These are phyloP conservation scores for Aspergillus latus DNA, from an alignment of 2,329 filamentous ascomycete species.

Conservation along the genomic window DNA sequence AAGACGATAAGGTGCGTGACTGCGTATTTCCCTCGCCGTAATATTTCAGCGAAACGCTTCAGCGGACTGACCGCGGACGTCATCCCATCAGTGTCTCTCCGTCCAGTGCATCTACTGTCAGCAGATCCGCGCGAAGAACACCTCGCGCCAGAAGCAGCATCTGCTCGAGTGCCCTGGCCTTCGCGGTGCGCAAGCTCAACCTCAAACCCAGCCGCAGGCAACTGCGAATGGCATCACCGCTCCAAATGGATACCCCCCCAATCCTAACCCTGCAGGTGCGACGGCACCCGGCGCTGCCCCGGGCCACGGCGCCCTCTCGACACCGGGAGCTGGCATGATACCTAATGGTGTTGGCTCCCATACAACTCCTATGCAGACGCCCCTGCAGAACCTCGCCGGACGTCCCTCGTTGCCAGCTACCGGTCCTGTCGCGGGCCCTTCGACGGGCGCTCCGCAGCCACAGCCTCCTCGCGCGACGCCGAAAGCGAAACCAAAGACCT, in stretches of 20 bases:
- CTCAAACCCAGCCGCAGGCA: constrained; percentile 39
- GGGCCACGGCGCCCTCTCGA: constrained; percentile 39
- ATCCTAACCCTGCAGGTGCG: constrained; percentile 40
- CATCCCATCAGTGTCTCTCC: constrained; percentile 47
- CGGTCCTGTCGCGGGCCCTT: constrained; percentile 33
- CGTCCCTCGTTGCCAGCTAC: constrained; percentile 43
- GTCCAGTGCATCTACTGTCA: constrained; percentile 56
- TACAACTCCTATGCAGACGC: constrained; percentile 44
- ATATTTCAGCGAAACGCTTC: constrained; percentile 38
- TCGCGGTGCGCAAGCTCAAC: constrained; percentile 46
- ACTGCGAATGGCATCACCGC: constrained; percentile 42
- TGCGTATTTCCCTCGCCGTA: constrained; percentile 39
- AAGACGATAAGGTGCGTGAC: constrained; percentile 51
- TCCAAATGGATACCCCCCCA: constrained; percentile 45
- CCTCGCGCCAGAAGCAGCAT: constrained; percentile 53
- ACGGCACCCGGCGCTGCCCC: constrained; percentile 34
- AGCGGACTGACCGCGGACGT: constrained; percentile 37
- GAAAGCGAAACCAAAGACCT: constrained; percentile 39
- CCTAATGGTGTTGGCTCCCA: constrained; percentile 46
- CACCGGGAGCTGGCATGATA: constrained; percentile 45
- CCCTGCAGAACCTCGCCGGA: constrained; percentile 41
- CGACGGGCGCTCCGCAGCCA: constrained; percentile 29
- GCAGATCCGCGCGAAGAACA: constrained; percentile 55
- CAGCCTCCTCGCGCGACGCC: constrained; percentile 39
- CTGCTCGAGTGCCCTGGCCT: constrained; percentile 52